These are phyloP conservation scores for Cicer yamashitae DNA, from an alignment of 306 rosid genomes.

Conservation along the genomic window DNA sequence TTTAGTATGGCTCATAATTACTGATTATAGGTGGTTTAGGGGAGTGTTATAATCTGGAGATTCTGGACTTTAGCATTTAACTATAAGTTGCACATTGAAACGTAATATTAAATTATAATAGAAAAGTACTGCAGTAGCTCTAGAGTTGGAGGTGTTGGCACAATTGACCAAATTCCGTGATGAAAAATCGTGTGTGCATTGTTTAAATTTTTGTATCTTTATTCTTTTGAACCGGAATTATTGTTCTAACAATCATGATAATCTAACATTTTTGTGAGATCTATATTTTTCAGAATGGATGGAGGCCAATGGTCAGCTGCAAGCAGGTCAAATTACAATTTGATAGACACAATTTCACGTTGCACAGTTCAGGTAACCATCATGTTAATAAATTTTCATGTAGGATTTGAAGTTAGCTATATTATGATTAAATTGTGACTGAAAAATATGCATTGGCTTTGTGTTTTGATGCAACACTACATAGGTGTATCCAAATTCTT, in stretches of 20 bases:
- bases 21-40: too few species aligned
- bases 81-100: too few species aligned
- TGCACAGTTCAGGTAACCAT: constrained; percentile 76
- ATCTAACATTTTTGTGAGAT: not conserved
- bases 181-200: too few species aligned
- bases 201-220: too few species aligned
- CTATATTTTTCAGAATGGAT: constrained; percentile 69
- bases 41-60: too few species aligned
- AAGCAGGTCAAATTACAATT: constrained; percentile 71
- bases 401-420: not conserved
- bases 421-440: constrained; percentile 8
- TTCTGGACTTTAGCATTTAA: too few species aligned
- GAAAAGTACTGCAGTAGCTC: too few species aligned
- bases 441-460: constrained; percentile 11
- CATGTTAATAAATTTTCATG: constrained; percentile 3
- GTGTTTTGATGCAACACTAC: constrained; percentile 9
- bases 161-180: too few species aligned
- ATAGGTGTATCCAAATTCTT: constrained; percentile 85
- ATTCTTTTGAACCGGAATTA: too few species aligned
- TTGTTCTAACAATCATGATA: not conserved
- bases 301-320: constrained; percentile 86
- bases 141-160: too few species aligned
- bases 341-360: constrained; percentile 80
- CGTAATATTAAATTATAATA: too few species aligned
- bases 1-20: too few species aligned